A percentile compares a stretch with the other conserved stretches of the same genome.
Conservation (phyloP, 1,284 basidiomycete species). For the Sanghuangporus baumii region DNA sequence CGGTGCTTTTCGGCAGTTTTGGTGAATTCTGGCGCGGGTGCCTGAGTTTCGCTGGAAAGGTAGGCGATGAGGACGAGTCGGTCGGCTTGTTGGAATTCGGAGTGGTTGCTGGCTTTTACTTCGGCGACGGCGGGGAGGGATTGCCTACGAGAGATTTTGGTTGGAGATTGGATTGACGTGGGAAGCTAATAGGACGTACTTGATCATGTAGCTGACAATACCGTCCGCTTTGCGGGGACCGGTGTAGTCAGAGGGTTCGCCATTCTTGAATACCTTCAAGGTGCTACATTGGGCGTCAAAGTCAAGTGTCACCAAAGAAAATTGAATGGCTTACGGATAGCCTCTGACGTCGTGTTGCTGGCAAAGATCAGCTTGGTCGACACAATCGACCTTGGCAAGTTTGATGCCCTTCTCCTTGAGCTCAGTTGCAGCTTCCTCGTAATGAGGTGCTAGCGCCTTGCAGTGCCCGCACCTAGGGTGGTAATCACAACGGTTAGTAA, state of each 20-base stretch:
- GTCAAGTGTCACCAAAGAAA: not conserved
- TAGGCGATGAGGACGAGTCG: slow-evolving; percentile 90
- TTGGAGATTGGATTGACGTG: not conserved
- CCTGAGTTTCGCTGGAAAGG: slow-evolving; percentile 61
- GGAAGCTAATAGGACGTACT: slow-evolving; percentile 48
- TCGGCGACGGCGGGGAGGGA: slow-evolving; percentile 90
- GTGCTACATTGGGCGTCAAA: slow-evolving; percentile 41
- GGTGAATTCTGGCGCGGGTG: slow-evolving; percentile 69
- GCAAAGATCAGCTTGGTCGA: slow-evolving; percentile 84
- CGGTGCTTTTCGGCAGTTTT: slow-evolving; percentile 82
- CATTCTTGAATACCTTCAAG: slow-evolving; percentile 89
- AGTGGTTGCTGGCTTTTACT: slow-evolving; percentile 71
- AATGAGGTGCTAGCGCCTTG: slow-evolving; percentile 89
- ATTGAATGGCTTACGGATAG: slow-evolving; percentile 70
- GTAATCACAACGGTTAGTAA: not conserved
- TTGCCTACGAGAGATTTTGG: slow-evolving; percentile 52
- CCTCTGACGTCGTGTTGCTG: slow-evolving; percentile 81
- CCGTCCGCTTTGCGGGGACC: slow-evolving; percentile 95
- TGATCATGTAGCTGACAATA: slow-evolving; percentile 96
- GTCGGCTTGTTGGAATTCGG: slow-evolving; percentile 87
- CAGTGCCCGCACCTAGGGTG: slow-evolving; percentile 83
- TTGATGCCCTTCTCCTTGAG: slow-evolving; percentile 89
- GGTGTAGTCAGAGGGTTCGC: slow-evolving; percentile 71
- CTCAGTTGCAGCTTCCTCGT: slow-evolving; percentile 91
- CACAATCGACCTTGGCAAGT: slow-evolving; percentile 95